A percentile compares a stretch with the other conserved stretches of the same genome.
phyloP scores from a whole-genome alignment of 1,284 basidiomycete genomes.

The Ustilago lituana region DNA sequence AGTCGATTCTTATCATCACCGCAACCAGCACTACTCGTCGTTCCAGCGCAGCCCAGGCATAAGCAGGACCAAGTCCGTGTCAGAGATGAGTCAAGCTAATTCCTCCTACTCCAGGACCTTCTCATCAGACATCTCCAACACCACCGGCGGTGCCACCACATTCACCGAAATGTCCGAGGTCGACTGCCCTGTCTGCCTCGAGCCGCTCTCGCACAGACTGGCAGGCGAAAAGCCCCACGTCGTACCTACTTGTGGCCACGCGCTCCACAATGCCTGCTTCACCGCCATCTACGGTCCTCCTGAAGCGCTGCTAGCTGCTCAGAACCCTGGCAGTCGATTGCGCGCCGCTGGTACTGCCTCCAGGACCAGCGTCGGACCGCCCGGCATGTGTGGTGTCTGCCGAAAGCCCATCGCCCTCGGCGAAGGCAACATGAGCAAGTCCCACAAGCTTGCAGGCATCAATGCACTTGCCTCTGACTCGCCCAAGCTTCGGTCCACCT shows the following conservation, averaged over 20 bases:
- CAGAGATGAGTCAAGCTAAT: conserved; percentile 25
- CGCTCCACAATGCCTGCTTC: conserved; percentile 93
- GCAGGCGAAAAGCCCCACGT: conserved; percentile 93
- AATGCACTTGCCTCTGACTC: conserved; percentile 6
- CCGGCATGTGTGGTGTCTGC: conserved; percentile 96
- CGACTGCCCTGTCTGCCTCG: conserved; percentile 89
- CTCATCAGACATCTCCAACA: conserved; percentile 31
- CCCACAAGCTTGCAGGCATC: conserved; percentile 46
- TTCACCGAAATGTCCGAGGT: conserved; percentile 78
- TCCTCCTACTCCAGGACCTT: conserved; percentile 30
- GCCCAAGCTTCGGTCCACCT: conserved; percentile 5
- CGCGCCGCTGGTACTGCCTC: conserved; percentile 25
- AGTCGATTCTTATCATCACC: conserved; percentile 19
- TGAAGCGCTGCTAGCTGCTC: conserved; percentile 70
- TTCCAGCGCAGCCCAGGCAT: conserved; percentile 9
- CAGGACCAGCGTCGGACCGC: conserved; percentile 70
- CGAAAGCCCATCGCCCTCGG: conserved; percentile 91
- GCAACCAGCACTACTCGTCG: conserved; percentile 3
- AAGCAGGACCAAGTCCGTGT: conserved; percentile 17
- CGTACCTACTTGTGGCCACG: conserved; percentile 95
- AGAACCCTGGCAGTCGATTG: conserved; percentile 27
- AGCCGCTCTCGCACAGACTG: conserved; percentile 84
- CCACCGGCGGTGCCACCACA: conserved; percentile 67
- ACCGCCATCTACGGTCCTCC: conserved; percentile 91
- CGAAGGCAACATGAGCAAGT: conserved; percentile 75